phyloP scores from a whole-genome alignment of 495 filamentous ascomycete genomes.

The Podospora conica region DNA sequence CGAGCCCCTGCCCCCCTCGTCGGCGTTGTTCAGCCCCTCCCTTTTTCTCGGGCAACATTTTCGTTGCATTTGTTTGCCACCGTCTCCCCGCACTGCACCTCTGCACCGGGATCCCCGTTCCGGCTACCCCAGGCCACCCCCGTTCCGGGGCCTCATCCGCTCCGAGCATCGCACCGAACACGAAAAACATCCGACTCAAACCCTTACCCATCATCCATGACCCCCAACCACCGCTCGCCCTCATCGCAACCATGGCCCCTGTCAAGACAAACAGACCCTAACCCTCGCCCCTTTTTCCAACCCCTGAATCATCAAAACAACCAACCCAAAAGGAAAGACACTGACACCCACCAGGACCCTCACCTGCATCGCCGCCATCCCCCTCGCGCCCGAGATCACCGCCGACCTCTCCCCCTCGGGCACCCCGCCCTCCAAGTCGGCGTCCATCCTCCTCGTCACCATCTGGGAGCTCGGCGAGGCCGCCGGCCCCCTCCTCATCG shows the following conservation, averaged over 20 bases:
- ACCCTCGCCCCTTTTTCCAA: neutral
- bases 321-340: neutral
- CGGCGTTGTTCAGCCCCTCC: neutral
- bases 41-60: neutral
- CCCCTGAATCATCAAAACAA: neutral
- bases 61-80: neutral
- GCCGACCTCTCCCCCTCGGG: conserved; percentile 36
- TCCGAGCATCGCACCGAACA: neutral
- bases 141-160: neutral
- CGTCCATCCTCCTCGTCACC: conserved; percentile 50
- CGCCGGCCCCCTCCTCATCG: conserved; percentile 53
- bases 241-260: neutral
- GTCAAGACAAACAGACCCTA: neutral
- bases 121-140: neutral
- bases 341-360: conserved; percentile 36
- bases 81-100: neutral
- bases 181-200: neutral
- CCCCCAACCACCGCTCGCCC: neutral
- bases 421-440: conserved; percentile 31
- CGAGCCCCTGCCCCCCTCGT: neutral
- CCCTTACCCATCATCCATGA: neutral
- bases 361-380: conserved; percentile 52
- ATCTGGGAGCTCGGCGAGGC: conserved; percentile 55
- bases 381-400: conserved; percentile 46
- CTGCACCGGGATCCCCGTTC: neutral